Evolutionary conservation across 2,329 filamentous ascomycete genomes (phyloP).

Genomic region (Aspergillus carbonarius): DNA sequence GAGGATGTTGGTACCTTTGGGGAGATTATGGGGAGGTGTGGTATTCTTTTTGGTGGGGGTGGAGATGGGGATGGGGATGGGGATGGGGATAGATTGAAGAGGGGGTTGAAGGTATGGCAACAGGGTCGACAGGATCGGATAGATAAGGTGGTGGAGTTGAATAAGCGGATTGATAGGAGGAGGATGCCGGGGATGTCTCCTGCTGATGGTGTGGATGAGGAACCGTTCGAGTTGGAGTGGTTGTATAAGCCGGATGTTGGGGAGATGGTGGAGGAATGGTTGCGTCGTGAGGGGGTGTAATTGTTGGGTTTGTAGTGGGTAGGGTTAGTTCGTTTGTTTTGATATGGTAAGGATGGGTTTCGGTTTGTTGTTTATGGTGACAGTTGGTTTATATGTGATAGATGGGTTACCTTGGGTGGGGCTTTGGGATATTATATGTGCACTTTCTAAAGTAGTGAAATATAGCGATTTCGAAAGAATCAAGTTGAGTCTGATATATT

Average conservation of each 20-base stretch:
- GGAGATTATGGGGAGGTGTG: slow-evolving; percentile 37
- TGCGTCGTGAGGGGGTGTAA: slow-evolving; percentile 11
- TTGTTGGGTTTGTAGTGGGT: neutral
- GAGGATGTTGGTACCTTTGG: slow-evolving; percentile 53
- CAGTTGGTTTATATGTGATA: too few species aligned
- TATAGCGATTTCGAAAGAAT: too few species aligned
- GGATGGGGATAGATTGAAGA: slow-evolving; percentile 17
- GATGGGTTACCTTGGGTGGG: too few species aligned
- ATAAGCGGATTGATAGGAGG: slow-evolving; percentile 49
- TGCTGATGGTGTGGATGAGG: slow-evolving; percentile 7
- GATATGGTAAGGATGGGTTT: neutral
- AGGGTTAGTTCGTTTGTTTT: too few species aligned
- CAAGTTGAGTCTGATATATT: too few species aligned
- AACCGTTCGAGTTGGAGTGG: slow-evolving; percentile 44
- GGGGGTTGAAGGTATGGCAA: slow-evolving; percentile 49
- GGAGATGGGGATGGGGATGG: neutral
- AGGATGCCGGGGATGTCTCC: too few species aligned
- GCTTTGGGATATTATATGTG: too few species aligned
- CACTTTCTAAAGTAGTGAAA: too few species aligned
- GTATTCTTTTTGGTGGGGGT: too few species aligned
- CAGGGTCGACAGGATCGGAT: slow-evolving; percentile 49
- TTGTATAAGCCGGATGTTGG: slow-evolving; percentile 45
- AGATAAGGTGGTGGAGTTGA: slow-evolving; percentile 50
- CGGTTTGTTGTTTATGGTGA: too few species aligned
- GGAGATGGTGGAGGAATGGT: slow-evolving; percentile 32